Base-by-base conservation (phyloP, 306 rosid species). In the Vigna hirtella region DNA sequence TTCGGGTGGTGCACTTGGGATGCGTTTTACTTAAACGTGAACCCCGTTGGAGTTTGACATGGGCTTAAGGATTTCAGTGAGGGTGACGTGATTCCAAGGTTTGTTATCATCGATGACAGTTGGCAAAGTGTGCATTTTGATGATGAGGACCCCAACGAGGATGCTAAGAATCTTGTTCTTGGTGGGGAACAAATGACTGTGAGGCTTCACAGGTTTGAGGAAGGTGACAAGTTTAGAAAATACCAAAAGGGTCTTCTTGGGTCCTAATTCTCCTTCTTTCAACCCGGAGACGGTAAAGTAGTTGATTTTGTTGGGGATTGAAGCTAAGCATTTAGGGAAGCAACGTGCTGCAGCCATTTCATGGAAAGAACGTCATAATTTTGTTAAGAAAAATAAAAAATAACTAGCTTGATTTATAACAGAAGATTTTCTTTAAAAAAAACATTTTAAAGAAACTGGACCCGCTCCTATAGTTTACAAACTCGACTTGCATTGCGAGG, bases 1-100 rank as follows among this genome's bases (percentile, higher is more conserved):
- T 94, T 94, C 14, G 97, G 97, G 38, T 94, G 98, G 98, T 94
- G 94, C 86, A 94, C 97, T 20, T 94, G 98, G 97, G 96, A 92
- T 88, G 91, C 97, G 8, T 89, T 94, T 59, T 94, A 92, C 75
- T 85, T 94, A 12, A 81, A 90, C 0, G 96, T 92, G 2, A 87
- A 89, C 47, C 97, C 96, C 3, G 57, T 66, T 26, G 94, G 97
- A 22, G 58, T 94, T 22, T 90, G 83, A 85, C 86, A 87, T 16
- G 96, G 96, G 12, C 75, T 94, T 10, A 85, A 92, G 6, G 90
- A 88, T 30, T 92, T 94, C 8, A 79, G 55, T 2, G 80, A 89
- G 13, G 91, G 85, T 4, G 96, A 93, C 0, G 30, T 89, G 16
- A 74, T 86, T 3, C 96, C 97, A 0, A 86, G 97, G 86, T 94